phyloP scores from a whole-genome alignment of 1,284 basidiomycete species.

The Xerocomus subilludens region DNA sequence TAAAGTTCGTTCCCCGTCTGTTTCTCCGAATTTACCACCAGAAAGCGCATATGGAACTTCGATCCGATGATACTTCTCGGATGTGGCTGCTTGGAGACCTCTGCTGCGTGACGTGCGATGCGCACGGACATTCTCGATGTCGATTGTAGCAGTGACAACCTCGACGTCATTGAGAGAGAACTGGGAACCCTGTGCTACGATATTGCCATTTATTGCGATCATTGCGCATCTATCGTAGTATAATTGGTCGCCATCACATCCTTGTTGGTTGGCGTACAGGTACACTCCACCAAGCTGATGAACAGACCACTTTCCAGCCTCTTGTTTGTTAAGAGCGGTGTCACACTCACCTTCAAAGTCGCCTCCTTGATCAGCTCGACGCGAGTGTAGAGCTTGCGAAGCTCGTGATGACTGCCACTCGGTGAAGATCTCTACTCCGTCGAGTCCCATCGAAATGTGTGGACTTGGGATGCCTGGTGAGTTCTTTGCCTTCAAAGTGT shows the following conservation, averaged over 20 bases:
- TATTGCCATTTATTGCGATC: constrained; percentile 93
- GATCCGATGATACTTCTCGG: constrained; percentile 80
- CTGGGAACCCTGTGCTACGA: constrained; percentile 95
- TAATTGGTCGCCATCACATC: constrained; percentile 96
- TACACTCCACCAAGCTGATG: constrained; percentile 93
- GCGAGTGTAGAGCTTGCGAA: constrained; percentile 91
- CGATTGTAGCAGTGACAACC: constrained; percentile 94
- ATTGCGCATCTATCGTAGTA: constrained; percentile 99
- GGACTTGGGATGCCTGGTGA: constrained; percentile 62
- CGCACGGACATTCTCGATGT: constrained; percentile 93
- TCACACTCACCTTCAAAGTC: constrained; percentile 79
- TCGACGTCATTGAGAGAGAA: constrained; percentile 97
- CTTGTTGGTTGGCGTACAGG: constrained; percentile 98
- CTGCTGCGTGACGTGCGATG: constrained; percentile 85
- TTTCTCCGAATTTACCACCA: constrained; percentile 71
- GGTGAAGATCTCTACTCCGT: constrained; percentile 98
- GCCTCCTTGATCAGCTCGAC: constrained; percentile 98
- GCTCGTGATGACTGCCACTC: constrained; percentile 96
- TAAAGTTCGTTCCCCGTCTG: constrained; percentile 64
- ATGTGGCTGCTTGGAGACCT: constrained; percentile 87
- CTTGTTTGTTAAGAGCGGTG: neutral
- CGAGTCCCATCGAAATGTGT: constrained; percentile 95
- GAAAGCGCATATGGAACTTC: constrained; percentile 83
- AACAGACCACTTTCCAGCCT: neutral
- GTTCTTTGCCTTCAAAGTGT: neutral